phyloP scores from a whole-genome alignment of 345 rosid genomes.

The Toxicodendron radicans region DNA sequence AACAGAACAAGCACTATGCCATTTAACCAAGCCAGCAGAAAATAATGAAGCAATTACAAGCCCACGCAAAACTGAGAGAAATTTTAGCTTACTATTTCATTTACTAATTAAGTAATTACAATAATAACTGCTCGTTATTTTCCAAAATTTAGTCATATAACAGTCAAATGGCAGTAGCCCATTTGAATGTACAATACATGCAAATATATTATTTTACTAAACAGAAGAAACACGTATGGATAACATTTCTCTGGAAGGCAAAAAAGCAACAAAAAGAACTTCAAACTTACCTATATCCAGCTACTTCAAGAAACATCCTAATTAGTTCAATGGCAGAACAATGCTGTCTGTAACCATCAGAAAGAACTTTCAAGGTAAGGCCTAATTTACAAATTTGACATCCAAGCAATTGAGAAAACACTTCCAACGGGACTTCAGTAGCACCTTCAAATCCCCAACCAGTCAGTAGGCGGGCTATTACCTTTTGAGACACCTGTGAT shows the following conservation, averaged over 20 bases:
- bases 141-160: background rate
- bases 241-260: background rate
- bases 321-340: constrained; percentile 81
- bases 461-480: constrained; percentile 58
- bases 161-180: background rate
- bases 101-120: background rate
- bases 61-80: background rate
- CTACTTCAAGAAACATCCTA: constrained; percentile 81
- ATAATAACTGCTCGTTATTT: background rate
- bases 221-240: background rate
- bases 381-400: constrained; percentile 76
- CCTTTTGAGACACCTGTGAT: constrained; percentile 57
- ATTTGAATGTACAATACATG: background rate
- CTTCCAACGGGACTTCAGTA: constrained; percentile 80
- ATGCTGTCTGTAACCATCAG: constrained; percentile 81
- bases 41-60: background rate
- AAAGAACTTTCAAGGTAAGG: constrained; percentile 62
- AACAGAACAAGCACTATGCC: constrained; percentile 3
- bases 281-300: constrained; percentile 58
- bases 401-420: constrained; percentile 67
- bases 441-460: constrained; percentile 72
- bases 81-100: background rate
- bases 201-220: background rate
- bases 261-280: constrained; percentile 1
- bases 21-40: background rate